A percentile compares a stretch with the other conserved stretches of the same genome.
phyloP scores from a whole-genome alignment of 179 eudicot species.

The Pouteria campechiana region DNA sequence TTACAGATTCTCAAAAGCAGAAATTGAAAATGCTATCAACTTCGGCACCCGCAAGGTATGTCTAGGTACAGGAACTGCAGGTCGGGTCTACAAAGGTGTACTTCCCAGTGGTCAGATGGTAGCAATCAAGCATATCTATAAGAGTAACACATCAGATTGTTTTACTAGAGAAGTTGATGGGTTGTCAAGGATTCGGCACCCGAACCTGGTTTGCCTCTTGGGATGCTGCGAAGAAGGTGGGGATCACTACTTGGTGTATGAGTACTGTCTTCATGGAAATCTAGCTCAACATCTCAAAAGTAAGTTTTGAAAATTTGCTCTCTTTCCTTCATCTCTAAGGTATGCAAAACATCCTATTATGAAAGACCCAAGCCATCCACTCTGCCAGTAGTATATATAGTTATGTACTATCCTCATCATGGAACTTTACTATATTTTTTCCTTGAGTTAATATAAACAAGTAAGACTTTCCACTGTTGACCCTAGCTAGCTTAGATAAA shows the following conservation, averaged over 20 bases:
- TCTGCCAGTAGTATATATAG: too few species aligned
- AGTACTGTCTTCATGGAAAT: slow-evolving; percentile 30
- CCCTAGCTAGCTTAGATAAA: too few species aligned
- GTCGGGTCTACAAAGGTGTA: slow-evolving; percentile 27
- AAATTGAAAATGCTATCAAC: slow-evolving; percentile 29
- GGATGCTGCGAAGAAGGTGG: slow-evolving; percentile 34
- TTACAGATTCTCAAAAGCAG: slow-evolving; percentile 31
- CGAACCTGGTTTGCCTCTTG: slow-evolving; percentile 27
- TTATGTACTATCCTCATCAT: too few species aligned
- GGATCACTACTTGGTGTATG: slow-evolving; percentile 31
- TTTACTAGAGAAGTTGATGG: slow-evolving; percentile 24
- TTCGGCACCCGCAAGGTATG: slow-evolving; percentile 9
- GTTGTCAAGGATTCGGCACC: slow-evolving; percentile 26
- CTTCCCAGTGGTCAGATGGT: slow-evolving; percentile 36
- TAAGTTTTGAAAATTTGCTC: slow-evolving; percentile 8
- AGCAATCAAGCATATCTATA: slow-evolving; percentile 29
- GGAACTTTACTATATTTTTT: too few species aligned
- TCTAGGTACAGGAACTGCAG: slow-evolving; percentile 36
- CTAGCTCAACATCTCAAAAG: slow-evolving; percentile 31
- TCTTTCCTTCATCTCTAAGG: not conserved
- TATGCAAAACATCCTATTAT: too few species aligned
- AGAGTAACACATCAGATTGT: slow-evolving; percentile 21
- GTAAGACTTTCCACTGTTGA: too few species aligned
- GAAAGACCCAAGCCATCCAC: too few species aligned
- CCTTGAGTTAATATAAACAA: too few species aligned